Conservation (phyloP, 2,329 filamentous ascomycete genomes). For the Paecilomyces variotii region DNA sequence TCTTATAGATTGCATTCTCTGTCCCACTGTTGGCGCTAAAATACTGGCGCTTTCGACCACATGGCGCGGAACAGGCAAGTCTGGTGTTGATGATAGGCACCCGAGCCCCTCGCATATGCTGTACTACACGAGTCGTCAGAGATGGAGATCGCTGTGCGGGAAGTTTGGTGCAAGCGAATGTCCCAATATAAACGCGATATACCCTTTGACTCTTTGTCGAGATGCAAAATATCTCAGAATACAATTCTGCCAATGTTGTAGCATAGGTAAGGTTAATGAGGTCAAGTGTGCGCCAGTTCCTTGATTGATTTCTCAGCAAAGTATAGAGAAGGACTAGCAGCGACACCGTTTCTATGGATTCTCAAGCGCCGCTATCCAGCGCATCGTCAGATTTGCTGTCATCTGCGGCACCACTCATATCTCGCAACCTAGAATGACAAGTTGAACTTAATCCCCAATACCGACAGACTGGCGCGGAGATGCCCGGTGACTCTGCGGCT, state of each 20-base stretch:
- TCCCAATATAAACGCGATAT: background rate
- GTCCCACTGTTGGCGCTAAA: background rate
- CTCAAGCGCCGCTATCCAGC: background rate
- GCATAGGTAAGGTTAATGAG: background rate
- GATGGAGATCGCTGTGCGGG: background rate
- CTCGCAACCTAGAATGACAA: background rate
- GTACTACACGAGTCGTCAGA: background rate
- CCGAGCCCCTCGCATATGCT: background rate
- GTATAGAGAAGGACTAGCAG: background rate
- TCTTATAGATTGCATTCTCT: background rate
- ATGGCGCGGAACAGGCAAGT: background rate
- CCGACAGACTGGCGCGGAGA: constrained; percentile 10
- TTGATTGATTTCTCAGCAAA: background rate
- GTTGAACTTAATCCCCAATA: constrained; percentile 5
- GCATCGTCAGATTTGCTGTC: constrained; percentile 1
- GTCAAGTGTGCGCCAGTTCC: background rate
- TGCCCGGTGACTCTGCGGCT: background rate
- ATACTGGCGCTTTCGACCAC: background rate
- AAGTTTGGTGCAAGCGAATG: background rate
- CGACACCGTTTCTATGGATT: background rate
- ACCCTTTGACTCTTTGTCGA: background rate
- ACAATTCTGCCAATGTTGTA: background rate
- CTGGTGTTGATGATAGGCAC: background rate
- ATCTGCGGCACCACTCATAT: constrained; percentile 10
- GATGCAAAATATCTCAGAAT: background rate